These are phyloP conservation scores for Nitzschia inconspicua DNA, from an alignment of 108 stramenopile species.

Conservation along the genomic window DNA sequence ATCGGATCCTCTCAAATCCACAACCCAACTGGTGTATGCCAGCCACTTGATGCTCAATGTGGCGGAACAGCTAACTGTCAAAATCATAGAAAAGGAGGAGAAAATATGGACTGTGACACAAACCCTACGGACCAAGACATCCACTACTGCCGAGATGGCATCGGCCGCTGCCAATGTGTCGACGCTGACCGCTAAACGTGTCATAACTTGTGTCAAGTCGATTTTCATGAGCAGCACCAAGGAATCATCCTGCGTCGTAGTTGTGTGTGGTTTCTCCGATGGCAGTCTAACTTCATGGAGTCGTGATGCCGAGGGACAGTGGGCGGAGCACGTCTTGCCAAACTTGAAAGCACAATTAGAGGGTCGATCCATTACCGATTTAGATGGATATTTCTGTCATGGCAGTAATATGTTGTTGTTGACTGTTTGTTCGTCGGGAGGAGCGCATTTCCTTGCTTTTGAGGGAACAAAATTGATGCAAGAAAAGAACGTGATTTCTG, in stretches of 20 bases:
- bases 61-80: neutral
- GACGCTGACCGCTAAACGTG: slow-evolving; percentile 20
- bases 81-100: slow-evolving; percentile 10
- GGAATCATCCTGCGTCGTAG: slow-evolving; percentile 2
- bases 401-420: slow-evolving; percentile 1
- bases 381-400: slow-evolving; percentile 17
- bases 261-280: slow-evolving; percentile 70
- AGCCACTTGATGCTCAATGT: slow-evolving; percentile 46
- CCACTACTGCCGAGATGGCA: slow-evolving; percentile 8
- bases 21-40: slow-evolving; percentile 35
- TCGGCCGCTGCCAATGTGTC: slow-evolving; percentile 25
- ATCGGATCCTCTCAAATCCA: neutral
- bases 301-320: neutral
- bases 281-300: slow-evolving; percentile 69
- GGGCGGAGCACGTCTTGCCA: slow-evolving; percentile 15
- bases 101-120: slow-evolving; percentile 41
- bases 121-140: slow-evolving; percentile 39
- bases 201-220: slow-evolving; percentile 28
- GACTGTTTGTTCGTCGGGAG: slow-evolving; percentile 34
- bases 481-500: no score
- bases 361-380: slow-evolving; percentile 36
- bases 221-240: slow-evolving; percentile 10
- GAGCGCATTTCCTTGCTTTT: no score
- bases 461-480: no score
- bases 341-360: no score